Conservation (phyloP, 2,329 filamentous ascomycete species). For the Botrytis sinoallii region DNA sequence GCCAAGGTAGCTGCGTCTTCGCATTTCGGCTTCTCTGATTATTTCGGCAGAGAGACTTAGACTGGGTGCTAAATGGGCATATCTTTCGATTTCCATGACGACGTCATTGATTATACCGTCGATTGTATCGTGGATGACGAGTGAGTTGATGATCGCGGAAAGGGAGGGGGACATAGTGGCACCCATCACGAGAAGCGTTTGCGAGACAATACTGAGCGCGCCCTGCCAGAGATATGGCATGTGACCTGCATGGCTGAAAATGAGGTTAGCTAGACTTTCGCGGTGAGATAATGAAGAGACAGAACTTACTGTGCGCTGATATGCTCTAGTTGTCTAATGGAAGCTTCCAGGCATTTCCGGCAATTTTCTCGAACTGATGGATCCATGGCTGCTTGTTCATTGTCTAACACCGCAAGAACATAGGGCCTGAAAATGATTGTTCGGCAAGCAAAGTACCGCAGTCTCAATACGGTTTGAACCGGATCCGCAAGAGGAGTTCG, state of each 20-base stretch:
- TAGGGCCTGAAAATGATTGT: constrained; percentile 86
- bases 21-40: constrained; percentile 72
- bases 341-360: constrained; percentile 77
- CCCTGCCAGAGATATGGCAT: constrained; percentile 86
- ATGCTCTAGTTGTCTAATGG: constrained; percentile 74
- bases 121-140: constrained; percentile 59
- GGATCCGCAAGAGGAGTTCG: constrained; percentile 65
- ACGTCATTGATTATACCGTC: constrained; percentile 77
- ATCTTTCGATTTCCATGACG: constrained; percentile 70
- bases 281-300: background rate
- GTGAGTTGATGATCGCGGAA: constrained; percentile 57
- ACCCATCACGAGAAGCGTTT: constrained; percentile 79
- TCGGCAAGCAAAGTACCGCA: constrained; percentile 80
- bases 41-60: constrained; percentile 75
- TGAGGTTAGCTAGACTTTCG: constrained; percentile 22
- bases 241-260: constrained; percentile 68
- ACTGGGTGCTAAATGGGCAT: constrained; percentile 73
- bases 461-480: constrained; percentile 73
- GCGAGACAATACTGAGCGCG: constrained; percentile 76
- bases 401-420: constrained; percentile 74
- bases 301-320: constrained; percentile 68
- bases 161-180: constrained; percentile 76
- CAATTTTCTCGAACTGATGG: constrained; percentile 73
- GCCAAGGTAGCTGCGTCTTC: constrained; percentile 59
- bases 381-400: constrained; percentile 70